Evolutionary conservation across 441 rosid species (phyloP).

Genomic region (Biscutella laevigata): DNA sequence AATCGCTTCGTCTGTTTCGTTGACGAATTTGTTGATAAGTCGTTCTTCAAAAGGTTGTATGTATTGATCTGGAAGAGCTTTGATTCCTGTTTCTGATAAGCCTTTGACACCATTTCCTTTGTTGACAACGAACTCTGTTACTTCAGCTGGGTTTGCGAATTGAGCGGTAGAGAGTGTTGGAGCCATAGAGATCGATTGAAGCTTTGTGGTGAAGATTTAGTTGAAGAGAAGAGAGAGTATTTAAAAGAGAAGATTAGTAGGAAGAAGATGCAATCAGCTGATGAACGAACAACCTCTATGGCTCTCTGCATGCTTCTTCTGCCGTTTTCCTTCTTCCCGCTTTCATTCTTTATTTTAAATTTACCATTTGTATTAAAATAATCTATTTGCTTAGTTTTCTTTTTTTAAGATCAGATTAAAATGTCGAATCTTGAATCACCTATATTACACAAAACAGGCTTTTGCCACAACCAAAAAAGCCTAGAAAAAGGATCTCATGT

Average conservation of each 20-base stretch:
- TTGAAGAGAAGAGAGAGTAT: conserved; percentile 20
- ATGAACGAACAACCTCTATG: conserved; percentile 25
- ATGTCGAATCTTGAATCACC: no score
- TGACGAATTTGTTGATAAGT: conserved; percentile 27
- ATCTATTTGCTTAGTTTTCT: no score
- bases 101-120: conserved; percentile 32
- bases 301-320: conserved; percentile 24
- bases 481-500: no score
- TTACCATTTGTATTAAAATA: conserved; percentile 5
- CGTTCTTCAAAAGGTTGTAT: conserved; percentile 28
- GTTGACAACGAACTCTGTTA: conserved; percentile 27
- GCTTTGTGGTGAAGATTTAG: conserved; percentile 3
- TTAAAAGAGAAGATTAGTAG: conserved; percentile 6
- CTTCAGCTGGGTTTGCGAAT: conserved; percentile 19
- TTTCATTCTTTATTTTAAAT: not conserved
- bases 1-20: conserved; percentile 24
- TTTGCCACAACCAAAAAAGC: no score
- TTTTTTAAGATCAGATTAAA: no score
- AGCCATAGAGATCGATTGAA: conserved; percentile 13
- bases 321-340: conserved; percentile 20
- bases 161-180: conserved; percentile 20
- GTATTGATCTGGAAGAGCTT: conserved; percentile 29
- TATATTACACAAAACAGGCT: no score
- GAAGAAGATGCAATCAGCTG: conserved; percentile 8
- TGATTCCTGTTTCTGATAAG: conserved; percentile 29